phyloP scores from a whole-genome alignment of 805 yeast species.

The Candida maltosa region DNA sequence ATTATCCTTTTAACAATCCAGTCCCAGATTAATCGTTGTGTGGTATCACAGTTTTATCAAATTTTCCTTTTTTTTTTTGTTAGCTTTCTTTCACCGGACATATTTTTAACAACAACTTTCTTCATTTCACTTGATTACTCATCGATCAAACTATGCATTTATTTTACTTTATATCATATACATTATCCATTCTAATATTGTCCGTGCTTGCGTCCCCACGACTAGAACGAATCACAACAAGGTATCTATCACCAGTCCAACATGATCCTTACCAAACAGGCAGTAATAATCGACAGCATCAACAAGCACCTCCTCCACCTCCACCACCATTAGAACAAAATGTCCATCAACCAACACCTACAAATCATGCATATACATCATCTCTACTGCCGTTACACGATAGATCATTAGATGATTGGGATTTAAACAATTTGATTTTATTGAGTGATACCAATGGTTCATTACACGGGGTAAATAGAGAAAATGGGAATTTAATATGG shows the following conservation, averaged over 20 bases:
- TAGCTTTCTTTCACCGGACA: too few species aligned
- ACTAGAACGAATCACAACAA: conserved; percentile 16
- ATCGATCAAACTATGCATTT: too few species aligned
- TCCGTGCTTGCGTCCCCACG: conserved; percentile 16
- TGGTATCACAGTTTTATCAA: too few species aligned
- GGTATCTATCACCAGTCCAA: conserved; percentile 7
- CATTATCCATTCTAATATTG: conserved; percentile 1
- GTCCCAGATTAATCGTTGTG: too few species aligned
- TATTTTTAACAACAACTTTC: too few species aligned
- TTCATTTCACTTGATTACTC: too few species aligned
- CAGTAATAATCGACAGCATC: conserved; percentile 1
- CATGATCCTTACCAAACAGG: too few species aligned
- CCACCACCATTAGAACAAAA: background rate
- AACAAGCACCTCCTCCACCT: background rate
- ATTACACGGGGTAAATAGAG: conserved; percentile 73
- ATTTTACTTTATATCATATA: background rate
- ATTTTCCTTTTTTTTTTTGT: too few species aligned
- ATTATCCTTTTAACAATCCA: too few species aligned
- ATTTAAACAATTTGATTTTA: conserved; percentile 55
- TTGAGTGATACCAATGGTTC: conserved; percentile 86
- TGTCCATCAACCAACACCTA: conserved; percentile 1
- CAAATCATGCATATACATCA: conserved; percentile 6
- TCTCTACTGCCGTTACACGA: conserved; percentile 31
- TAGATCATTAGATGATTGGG: conserved; percentile 44
- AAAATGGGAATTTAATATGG: conserved; percentile 77